phyloP scores from a whole-genome alignment of 1,139 yeast species.

The Debaryomyces coudertii region DNA sequence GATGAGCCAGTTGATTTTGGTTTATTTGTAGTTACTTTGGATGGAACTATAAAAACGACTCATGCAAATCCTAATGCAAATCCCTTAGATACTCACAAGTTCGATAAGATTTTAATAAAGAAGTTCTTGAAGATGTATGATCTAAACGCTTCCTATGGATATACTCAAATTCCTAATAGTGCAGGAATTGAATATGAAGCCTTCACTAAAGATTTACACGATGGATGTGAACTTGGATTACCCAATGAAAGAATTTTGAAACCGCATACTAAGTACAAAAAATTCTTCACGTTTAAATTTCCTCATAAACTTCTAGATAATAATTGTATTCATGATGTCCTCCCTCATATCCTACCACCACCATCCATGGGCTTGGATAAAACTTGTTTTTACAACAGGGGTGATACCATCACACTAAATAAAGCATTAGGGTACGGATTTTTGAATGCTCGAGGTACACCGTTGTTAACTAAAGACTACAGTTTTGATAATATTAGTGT shows the following conservation, averaged over 20 bases:
- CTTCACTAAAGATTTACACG: constrained; percentile 45
- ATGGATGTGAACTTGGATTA: constrained; percentile 55
- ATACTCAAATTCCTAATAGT: constrained; percentile 46
- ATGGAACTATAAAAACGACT: constrained; percentile 47
- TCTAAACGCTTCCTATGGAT: constrained; percentile 49
- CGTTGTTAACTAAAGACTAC: constrained; percentile 46
- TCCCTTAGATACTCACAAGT: constrained; percentile 23
- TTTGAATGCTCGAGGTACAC: constrained; percentile 44
- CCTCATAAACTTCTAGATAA: constrained; percentile 62
- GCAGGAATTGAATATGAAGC: constrained; percentile 55
- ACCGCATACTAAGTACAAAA: constrained; percentile 59
- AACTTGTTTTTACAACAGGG: constrained; percentile 41
- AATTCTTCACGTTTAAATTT: constrained; percentile 64
- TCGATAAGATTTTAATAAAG: constrained; percentile 40
- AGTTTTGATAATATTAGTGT: constrained; percentile 46
- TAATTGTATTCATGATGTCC: constrained; percentile 55
- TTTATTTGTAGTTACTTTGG: constrained; percentile 48
- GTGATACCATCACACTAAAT: constrained; percentile 39
- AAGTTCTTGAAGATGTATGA: constrained; percentile 53
- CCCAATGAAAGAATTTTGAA: constrained; percentile 52
- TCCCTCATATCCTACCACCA: constrained; percentile 61
- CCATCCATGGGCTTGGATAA: constrained; percentile 66
- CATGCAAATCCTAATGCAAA: constrained; percentile 25
- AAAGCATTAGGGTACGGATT: constrained; percentile 51
- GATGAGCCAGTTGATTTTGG: constrained; percentile 47